Percentiles rank a stretch among this genome's conserved stretches.
phyloP scores from a whole-genome alignment of 2,329 filamentous ascomycete genomes.

The Xylariaceae sp. region DNA sequence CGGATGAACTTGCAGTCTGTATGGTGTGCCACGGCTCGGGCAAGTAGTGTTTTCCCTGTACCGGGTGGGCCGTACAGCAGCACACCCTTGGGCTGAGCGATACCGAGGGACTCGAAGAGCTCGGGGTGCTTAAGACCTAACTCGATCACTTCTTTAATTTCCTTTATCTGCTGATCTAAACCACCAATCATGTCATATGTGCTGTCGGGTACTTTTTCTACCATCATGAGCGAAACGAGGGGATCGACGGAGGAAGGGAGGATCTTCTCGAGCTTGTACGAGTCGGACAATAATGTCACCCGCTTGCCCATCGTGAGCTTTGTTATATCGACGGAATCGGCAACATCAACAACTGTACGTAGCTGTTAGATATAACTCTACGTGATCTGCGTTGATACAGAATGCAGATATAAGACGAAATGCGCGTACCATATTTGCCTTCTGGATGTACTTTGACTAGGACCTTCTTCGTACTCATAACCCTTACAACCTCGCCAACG shows the following conservation, averaged over 20 bases:
- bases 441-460: constrained; percentile 98
- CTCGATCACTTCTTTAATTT: constrained; percentile 99
- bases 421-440: constrained; percentile 85
- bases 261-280: constrained; percentile 98
- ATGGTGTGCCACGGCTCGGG: constrained; percentile 93
- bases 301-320: constrained; percentile 98
- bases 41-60: constrained; percentile 93
- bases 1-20: constrained; percentile 99
- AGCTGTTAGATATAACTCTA: constrained; percentile 21
- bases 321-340: constrained; percentile 86
- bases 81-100: constrained; percentile 96
- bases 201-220: constrained; percentile 98
- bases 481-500: constrained; percentile 99
- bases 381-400: neutral
- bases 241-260: constrained; percentile 96
- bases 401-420: neutral
- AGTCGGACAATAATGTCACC: constrained; percentile 91
- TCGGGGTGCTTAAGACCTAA: constrained; percentile 97
- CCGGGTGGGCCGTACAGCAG: constrained; percentile 93
- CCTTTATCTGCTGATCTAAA: constrained; percentile 97
- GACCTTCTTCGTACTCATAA: constrained; percentile 99
- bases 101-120: constrained; percentile 97
- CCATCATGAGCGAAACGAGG: constrained; percentile 99
- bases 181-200: constrained; percentile 99
- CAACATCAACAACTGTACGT: constrained; percentile 79